Percentiles rank a stretch among this genome's conserved stretches.
Evolutionary conservation across 2,329 filamentous ascomycete species (phyloP).

Genomic region (Thelonectria blattea): DNA sequence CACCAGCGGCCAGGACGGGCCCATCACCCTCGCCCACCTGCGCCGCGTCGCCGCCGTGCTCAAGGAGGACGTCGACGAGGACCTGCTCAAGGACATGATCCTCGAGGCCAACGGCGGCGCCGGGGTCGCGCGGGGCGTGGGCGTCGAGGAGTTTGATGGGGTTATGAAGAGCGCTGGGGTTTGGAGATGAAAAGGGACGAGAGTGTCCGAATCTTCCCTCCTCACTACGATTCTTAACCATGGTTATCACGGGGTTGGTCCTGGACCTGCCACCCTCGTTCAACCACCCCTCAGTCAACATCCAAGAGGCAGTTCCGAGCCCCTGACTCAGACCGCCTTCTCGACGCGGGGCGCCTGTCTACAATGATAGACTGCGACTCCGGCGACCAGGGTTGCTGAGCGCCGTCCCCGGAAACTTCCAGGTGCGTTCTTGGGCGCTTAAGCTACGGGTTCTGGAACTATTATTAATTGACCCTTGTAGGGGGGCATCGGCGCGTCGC

Average conservation of each 20-base stretch:
- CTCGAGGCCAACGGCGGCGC: conserved; percentile 87
- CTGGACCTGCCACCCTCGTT: no score
- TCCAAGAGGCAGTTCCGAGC: neutral
- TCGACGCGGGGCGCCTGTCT: neutral
- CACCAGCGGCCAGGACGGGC: conserved; percentile 58
- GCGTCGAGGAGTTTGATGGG: conserved; percentile 79
- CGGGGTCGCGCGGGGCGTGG: conserved; percentile 73
- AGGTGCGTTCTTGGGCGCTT: conserved; percentile 1
- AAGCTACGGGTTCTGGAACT: neutral
- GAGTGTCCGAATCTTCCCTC: neutral
- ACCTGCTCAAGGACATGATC: conserved; percentile 90
- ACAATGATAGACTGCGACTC: neutral
- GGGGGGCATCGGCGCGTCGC: conserved; percentile 7
- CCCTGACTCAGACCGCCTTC: neutral
- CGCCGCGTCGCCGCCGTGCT: conserved; percentile 79
- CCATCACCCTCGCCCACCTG: conserved; percentile 83
- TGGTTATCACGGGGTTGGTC: neutral
- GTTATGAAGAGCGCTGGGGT: conserved; percentile 87
- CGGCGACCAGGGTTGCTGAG: neutral
- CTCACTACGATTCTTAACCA: neutral
- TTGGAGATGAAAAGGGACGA: conserved; percentile 66
- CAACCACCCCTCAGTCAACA: neutral
- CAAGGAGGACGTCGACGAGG: conserved; percentile 84
- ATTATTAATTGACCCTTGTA: conserved; percentile 7
- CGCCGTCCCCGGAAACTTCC: neutral